Conservation (phyloP, 805 yeast genomes). For the Middelhovenomyces tepae region DNA sequence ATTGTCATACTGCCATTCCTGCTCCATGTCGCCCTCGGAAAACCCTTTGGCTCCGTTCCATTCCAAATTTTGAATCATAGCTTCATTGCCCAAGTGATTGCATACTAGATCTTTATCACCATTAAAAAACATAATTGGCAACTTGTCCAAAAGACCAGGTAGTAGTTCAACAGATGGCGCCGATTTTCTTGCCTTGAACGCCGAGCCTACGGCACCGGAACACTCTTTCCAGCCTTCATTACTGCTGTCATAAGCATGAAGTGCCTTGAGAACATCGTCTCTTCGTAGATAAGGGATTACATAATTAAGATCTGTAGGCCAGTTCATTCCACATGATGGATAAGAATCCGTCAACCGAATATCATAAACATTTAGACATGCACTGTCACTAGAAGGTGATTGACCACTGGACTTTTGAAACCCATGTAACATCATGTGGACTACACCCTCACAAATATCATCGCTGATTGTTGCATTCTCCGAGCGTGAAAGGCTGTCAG, state of each 20-base stretch:
- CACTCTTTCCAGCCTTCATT: conserved; percentile 70
- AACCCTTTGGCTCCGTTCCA: conserved; percentile 49
- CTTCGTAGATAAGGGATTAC: conserved; percentile 45
- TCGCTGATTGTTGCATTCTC: conserved; percentile 18
- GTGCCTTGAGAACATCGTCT: conserved; percentile 37
- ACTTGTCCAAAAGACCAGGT: conserved; percentile 50
- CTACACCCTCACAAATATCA: conserved; percentile 33
- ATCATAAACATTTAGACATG: conserved; percentile 80
- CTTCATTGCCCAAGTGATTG: conserved; percentile 68
- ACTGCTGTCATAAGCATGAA: conserved; percentile 38
- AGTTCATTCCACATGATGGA: conserved; percentile 85
- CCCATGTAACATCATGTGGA: conserved; percentile 28
- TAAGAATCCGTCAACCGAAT: conserved; percentile 57
- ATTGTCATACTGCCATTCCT: conserved; percentile 41
- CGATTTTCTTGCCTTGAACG: conserved; percentile 44
- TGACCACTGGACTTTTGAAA: conserved; percentile 16
- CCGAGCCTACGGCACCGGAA: conserved; percentile 44
- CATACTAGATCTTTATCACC: conserved; percentile 89
- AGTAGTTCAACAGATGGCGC: conserved; percentile 55
- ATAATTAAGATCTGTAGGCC: conserved; percentile 63
- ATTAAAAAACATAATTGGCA: conserved; percentile 65
- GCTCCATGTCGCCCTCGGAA: conserved; percentile 20
- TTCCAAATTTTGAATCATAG: conserved; percentile 47
- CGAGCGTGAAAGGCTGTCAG: conserved; percentile 18
- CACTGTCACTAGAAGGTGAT: conserved; percentile 22